Conservation (phyloP, 2,329 filamentous ascomycete species). For the Ophiocordyceps sinensis region DNA sequence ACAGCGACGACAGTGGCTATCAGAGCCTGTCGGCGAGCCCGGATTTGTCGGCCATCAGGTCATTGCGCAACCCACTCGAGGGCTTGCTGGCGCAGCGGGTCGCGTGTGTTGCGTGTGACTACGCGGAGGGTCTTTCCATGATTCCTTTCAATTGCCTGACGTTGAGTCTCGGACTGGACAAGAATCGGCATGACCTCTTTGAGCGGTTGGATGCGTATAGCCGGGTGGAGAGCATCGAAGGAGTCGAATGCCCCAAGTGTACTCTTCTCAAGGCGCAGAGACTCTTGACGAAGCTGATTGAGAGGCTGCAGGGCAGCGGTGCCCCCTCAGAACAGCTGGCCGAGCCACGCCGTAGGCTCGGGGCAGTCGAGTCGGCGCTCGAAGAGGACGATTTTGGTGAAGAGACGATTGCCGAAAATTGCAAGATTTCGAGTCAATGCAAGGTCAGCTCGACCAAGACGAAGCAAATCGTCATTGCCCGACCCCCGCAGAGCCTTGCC, state of each 20-base stretch:
- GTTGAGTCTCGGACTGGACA: constrained; percentile 56
- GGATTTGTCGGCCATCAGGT: constrained; percentile 21
- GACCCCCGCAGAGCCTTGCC: constrained; percentile 65
- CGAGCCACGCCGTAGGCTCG: constrained; percentile 40
- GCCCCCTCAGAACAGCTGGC: constrained; percentile 34
- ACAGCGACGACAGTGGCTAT: constrained; percentile 44
- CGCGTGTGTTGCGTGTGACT: constrained; percentile 71
- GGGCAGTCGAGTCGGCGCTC: constrained; percentile 54
- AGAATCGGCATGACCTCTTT: constrained; percentile 51
- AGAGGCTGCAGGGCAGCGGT: constrained; percentile 19
- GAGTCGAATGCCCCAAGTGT: constrained; percentile 84
- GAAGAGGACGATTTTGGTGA: constrained; percentile 71
- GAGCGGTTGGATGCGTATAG: constrained; percentile 78
- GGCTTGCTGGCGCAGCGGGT: constrained; percentile 80
- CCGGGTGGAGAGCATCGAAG: constrained; percentile 69
- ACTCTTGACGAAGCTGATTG: constrained; percentile 32
- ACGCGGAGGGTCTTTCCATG: constrained; percentile 76
- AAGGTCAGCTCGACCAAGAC: constrained; percentile 72
- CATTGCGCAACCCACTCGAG: constrained; percentile 63
- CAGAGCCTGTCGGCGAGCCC: constrained; percentile 27
- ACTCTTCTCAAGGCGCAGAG: constrained; percentile 50
- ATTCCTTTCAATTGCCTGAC: constrained; percentile 92
- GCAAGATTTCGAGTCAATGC: constrained; percentile 51
- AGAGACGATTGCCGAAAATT: constrained; percentile 45
- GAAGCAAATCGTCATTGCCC: constrained; percentile 72